These are phyloP conservation scores for Mycena galericulata DNA, from an alignment of 768 basidiomycete genomes.

Conservation along the genomic window DNA sequence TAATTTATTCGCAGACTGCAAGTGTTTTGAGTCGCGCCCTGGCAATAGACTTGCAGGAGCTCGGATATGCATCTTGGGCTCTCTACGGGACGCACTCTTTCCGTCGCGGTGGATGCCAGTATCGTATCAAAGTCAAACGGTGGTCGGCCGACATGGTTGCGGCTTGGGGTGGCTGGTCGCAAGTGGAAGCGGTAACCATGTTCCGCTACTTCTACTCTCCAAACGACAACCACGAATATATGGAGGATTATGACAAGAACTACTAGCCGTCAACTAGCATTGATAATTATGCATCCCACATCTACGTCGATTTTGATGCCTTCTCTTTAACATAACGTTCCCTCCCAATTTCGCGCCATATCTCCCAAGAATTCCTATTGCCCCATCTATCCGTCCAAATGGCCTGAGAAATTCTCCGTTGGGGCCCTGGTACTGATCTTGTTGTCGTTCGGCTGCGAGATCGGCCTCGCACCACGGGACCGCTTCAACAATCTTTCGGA, in stretches of 20 bases:
- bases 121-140: slow-evolving; percentile 21
- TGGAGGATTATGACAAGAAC: slow-evolving; percentile 1
- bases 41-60: slow-evolving; percentile 26
- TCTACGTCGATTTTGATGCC: too few species aligned
- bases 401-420: neutral
- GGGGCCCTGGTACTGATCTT: neutral
- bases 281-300: too few species aligned
- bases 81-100: slow-evolving; percentile 38
- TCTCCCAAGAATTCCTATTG: neutral
- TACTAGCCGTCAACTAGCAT: neutral
- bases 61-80: slow-evolving; percentile 32
- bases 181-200: slow-evolving; percentile 32
- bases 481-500: neutral
- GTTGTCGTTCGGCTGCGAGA: neutral
- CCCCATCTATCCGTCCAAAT: neutral
- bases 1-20: slow-evolving; percentile 14
- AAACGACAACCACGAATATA: slow-evolving; percentile 3
- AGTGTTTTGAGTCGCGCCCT: slow-evolving; percentile 25
- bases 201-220: slow-evolving; percentile 11
- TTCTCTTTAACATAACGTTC: neutral
- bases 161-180: slow-evolving; percentile 38
- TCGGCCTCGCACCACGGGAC: neutral
- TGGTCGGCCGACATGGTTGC: slow-evolving; percentile 33
- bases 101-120: slow-evolving; percentile 35
- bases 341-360: neutral